phyloP scores from a whole-genome alignment of 164 flowering plant species.

The Protea cynaroides region DNA sequence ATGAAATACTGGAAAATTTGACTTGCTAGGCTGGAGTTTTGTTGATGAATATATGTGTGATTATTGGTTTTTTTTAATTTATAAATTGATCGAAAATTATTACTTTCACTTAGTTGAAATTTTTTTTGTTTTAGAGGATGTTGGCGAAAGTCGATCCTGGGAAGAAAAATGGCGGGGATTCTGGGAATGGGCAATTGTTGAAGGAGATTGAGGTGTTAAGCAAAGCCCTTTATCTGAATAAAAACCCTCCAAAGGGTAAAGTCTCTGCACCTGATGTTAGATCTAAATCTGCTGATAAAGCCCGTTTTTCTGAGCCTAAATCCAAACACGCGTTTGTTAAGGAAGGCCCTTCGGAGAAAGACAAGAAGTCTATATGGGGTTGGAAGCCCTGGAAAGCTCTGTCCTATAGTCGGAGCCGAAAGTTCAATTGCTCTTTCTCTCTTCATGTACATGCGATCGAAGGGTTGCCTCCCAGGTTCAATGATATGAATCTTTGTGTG shows the following conservation, averaged over 20 bases:
- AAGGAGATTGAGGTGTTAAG: conserved; percentile 74
- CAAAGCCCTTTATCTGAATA: conserved; percentile 60
- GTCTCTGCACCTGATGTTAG: conserved; percentile 19
- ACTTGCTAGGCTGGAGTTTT: no score
- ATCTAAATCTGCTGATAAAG: conserved; percentile 38
- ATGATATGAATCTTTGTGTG: conserved; percentile 48
- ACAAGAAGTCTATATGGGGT: conserved; percentile 63
- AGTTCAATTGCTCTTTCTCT: conserved; percentile 61
- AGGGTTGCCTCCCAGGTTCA: conserved; percentile 45
- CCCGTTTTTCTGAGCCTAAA: conserved; percentile 24
- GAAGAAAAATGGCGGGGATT: conserved; percentile 39
- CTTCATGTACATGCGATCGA: conserved; percentile 73
- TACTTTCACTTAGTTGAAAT: no score
- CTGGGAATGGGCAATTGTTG: conserved; percentile 49
- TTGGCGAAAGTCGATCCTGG: conserved; percentile 43
- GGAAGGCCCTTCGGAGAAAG: conserved; percentile 28
- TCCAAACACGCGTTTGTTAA: conserved; percentile 22
- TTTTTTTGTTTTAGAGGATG: conserved; percentile 28
- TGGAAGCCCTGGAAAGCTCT: conserved; percentile 81
- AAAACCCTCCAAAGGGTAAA: conserved; percentile 22
- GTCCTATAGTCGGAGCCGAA: conserved; percentile 46
- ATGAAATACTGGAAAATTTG: no score
- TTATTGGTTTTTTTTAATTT: no score
- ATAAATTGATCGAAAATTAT: neutral
- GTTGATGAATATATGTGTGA: no score